A percentile compares a stretch with the other conserved stretches of the same genome.
These are phyloP conservation scores for Volvox africanus DNA, from an alignment of 139 green algal genomes.

Conservation along the genomic window DNA sequence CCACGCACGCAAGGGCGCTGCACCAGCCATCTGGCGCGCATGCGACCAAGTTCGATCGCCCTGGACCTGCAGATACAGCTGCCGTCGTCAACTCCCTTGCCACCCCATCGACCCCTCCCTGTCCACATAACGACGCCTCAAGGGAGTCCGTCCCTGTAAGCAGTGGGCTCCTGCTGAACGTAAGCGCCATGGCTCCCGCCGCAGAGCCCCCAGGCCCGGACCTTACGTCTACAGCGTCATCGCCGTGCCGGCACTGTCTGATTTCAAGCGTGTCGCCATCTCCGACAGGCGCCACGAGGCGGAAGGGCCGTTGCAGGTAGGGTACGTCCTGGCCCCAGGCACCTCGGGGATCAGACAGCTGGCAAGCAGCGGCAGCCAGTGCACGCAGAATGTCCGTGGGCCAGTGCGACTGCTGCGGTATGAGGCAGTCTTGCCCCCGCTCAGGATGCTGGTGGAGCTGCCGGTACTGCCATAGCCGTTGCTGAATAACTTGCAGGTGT, in stretches of 20 bases:
- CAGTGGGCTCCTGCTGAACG: neutral
- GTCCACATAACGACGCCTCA: too few species aligned
- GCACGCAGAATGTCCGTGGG: neutral
- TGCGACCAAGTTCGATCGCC: neutral
- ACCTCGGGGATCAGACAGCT: neutral
- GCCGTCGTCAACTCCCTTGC: neutral
- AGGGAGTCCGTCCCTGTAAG: too few species aligned
- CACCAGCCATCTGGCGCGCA: neutral
- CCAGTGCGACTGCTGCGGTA: neutral
- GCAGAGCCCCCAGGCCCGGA: neutral
- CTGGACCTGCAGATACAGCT: neutral
- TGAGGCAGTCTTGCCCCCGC: neutral
- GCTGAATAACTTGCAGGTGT: neutral
- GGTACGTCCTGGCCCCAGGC: conserved; percentile 1
- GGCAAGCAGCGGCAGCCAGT: neutral
- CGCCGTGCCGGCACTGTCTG: too few species aligned
- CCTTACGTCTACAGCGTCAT: neutral
- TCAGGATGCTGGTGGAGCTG: neutral
- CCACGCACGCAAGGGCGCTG: conserved; percentile 6
- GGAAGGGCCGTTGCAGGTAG: conserved; percentile 9
- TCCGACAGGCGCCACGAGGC: neutral
- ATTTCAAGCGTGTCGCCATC: neutral
- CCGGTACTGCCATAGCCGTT: neutral
- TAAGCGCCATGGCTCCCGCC: neutral
- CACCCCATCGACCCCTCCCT: neutral